Evolutionary conservation across 2,329 filamentous ascomycete genomes (phyloP), one percentile per base, ranked within the genome.

Genomic region (Cryoendolithus antarcticus): DNA sequence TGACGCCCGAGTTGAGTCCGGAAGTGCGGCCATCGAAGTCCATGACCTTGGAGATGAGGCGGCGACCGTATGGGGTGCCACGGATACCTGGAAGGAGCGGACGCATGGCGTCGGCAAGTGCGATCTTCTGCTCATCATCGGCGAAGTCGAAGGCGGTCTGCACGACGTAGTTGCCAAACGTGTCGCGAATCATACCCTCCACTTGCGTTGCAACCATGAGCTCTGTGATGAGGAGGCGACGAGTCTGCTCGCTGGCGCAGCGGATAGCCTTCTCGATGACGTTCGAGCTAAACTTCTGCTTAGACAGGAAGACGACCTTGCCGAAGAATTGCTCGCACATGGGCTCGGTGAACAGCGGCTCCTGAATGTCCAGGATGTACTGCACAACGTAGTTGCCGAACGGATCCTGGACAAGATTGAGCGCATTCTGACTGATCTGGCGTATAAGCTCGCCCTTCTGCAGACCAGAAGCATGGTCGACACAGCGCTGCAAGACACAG

Each of bases 321-420:
- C 81, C 81, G 40, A 73, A 67, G 67, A 98, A 95, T 55, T 79
- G 80, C 38, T 72, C 68, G 44, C 93, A 91, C 31, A 98, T 71
- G 3, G 89, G 89, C 54, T 91, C 82, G 1, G 89, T 95, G 64
- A 94, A 95, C 50, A 70, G 70, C 9, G 81, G 71, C 57, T 98
- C 86, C 49, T 86, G 86, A 39, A 96, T 74, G 58, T 96, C 91
- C 50, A 98, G 60, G 48, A 98, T 96, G 66, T 98, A 98, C 65
- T 98, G 91, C 37, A 98, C 83, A 36, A 98, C 91, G 49, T 98
- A 98, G 64, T 98, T 98, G 57, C 91, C 91, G 52, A 95, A 98
- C 0, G 91, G 89, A 60, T 98, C 91, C 60, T 95, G 86, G 12
- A 98, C 86, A 8, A 98, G 75, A 30, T 80, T 70, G 49, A 85